Percentiles rank a stretch among this genome's conserved stretches.
phyloP scores from a whole-genome alignment of 2,329 filamentous ascomycete genomes.

The Fusarium napiforme region DNA sequence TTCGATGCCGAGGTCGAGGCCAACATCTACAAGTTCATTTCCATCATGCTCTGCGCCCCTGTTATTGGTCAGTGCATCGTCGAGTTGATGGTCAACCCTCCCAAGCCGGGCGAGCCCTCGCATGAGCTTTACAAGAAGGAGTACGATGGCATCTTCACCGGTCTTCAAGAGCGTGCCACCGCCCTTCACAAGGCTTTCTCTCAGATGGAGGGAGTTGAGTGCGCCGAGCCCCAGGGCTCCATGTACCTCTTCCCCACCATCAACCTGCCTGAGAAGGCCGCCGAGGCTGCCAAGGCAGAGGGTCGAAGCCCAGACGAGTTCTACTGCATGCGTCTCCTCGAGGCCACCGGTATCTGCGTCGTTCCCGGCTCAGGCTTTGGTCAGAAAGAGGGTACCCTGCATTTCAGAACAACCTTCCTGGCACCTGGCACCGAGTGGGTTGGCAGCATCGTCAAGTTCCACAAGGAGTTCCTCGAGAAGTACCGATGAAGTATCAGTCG shows the following conservation, averaged over 20 bases:
- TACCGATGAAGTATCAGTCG: conserved; percentile 61
- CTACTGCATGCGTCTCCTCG: conserved; percentile 90
- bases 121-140: conserved; percentile 86
- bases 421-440: conserved; percentile 97
- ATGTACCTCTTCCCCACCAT: conserved; percentile 99
- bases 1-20: conserved; percentile 87
- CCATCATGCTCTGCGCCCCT: conserved; percentile 94
- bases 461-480: conserved; percentile 89
- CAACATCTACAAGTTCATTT: conserved; percentile 98
- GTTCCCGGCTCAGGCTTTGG: conserved; percentile 94
- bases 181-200: conserved; percentile 91
- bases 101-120: conserved; percentile 82
- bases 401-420: conserved; percentile 97
- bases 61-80: conserved; percentile 97
- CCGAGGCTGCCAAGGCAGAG: conserved; percentile 78
- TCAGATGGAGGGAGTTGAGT: conserved; percentile 95
- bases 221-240: conserved; percentile 87
- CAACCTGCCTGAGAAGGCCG: conserved; percentile 78
- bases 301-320: conserved; percentile 87
- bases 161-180: conserved; percentile 80
- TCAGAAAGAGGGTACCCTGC: conserved; percentile 88
- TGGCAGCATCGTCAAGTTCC: conserved; percentile 86
- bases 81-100: conserved; percentile 98
- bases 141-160: conserved; percentile 83
- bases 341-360: conserved; percentile 93